Evolutionary conservation across 2,329 filamentous ascomycete genomes (phyloP).

Genomic region (Pseudogymnoascus sp.): DNA sequence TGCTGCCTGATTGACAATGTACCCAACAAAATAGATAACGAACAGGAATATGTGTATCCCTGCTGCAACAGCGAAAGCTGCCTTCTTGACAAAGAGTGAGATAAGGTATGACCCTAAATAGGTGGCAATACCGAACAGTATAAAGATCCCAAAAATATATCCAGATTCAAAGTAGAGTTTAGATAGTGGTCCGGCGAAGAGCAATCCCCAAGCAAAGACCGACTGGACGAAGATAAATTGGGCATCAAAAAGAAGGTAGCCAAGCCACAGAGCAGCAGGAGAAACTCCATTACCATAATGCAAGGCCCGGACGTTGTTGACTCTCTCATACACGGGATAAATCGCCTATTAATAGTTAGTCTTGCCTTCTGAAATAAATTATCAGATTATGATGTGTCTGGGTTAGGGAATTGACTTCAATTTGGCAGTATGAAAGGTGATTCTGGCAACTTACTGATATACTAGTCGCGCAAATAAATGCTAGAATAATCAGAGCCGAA

Average conservation of each 20-base stretch:
- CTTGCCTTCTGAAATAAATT: not conserved
- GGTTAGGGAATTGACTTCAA: not conserved
- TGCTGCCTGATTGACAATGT: slow-evolving; percentile 51
- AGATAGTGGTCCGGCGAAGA: slow-evolving; percentile 19
- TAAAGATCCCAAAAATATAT: slow-evolving; percentile 23
- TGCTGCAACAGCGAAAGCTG: slow-evolving; percentile 25
- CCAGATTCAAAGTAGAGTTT: slow-evolving; percentile 21
- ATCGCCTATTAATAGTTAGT: slow-evolving; percentile 14
- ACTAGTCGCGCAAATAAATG: slow-evolving; percentile 22
- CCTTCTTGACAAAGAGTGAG: slow-evolving; percentile 25
- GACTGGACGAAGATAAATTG: slow-evolving; percentile 25
- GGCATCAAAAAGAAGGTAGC: slow-evolving; percentile 26
- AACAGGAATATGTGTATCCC: slow-evolving; percentile 33
- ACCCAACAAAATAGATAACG: slow-evolving; percentile 43
- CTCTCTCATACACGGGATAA: slow-evolving; percentile 25
- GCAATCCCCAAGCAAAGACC: slow-evolving; percentile 22
- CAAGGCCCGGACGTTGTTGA: slow-evolving; percentile 24
- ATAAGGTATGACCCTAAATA: slow-evolving; percentile 25
- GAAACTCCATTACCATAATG: slow-evolving; percentile 28
- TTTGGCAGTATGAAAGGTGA: not conserved
- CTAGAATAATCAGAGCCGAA: slow-evolving; percentile 20
- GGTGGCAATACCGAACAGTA: slow-evolving; percentile 26
- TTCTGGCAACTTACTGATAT: slow-evolving; percentile 19
- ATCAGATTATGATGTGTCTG: not conserved
- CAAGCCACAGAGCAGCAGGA: slow-evolving; percentile 25